These are phyloP conservation scores for Cucumis melo DNA, from an alignment of 306 rosid genomes.

Conservation along the genomic window DNA sequence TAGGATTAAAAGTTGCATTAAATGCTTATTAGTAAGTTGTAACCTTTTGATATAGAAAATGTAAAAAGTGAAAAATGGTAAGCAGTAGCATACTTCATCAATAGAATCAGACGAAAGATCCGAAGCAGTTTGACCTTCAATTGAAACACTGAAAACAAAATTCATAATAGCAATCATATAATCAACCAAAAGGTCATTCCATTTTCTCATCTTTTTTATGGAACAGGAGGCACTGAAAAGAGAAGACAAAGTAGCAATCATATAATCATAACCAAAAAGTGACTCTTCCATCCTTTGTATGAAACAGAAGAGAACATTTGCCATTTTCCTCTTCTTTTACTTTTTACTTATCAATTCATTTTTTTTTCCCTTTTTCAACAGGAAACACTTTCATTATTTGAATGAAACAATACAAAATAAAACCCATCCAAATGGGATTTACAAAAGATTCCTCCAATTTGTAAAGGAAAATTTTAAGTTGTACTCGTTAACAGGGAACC, in stretches of 20 bases:
- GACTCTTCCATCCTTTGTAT: no score
- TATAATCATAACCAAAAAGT: no score
- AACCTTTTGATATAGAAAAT: conserved; percentile 11
- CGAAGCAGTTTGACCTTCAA: conserved; percentile 17
- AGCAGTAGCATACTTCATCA: conserved; percentile 29
- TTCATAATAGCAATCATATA: background rate
- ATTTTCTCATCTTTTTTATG: background rate
- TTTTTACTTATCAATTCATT: no score
- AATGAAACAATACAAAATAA: no score
- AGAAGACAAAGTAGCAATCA: no score
- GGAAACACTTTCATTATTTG: no score
- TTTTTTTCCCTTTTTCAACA: no score
- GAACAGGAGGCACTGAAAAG: background rate
- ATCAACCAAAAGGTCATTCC: background rate
- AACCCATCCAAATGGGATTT: no score
- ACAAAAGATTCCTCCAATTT: no score
- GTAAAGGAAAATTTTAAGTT: no score
- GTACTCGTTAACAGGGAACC: background rate
- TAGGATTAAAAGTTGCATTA: background rate
- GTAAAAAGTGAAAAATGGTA: background rate
- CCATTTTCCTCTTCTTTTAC: background rate
- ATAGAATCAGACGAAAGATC: conserved; percentile 42
- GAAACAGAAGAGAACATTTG: background rate
- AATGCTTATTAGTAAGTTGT: background rate
- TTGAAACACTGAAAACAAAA: background rate